phyloP scores from a whole-genome alignment of 805 yeast genomes.

The Candida sonorensis region DNA sequence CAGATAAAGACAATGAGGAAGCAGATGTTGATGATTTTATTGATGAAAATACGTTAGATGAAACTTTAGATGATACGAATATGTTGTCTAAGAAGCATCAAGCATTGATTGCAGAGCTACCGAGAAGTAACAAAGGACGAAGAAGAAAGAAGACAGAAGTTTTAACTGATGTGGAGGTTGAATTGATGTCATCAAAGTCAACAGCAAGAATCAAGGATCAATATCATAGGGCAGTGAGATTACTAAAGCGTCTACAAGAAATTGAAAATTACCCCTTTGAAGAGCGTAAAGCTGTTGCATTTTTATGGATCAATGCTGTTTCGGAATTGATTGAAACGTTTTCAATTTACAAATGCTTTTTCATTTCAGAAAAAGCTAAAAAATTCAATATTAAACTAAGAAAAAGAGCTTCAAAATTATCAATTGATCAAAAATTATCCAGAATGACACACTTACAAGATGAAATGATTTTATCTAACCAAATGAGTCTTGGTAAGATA shows the following conservation, averaged over 20 bases:
- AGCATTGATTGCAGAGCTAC: conserved; percentile 28
- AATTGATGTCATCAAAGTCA: conserved; percentile 25
- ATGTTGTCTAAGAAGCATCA: conserved; percentile 12
- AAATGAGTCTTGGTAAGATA: conserved; percentile 17
- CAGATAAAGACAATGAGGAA: conserved; percentile 24
- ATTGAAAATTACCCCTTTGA: conserved; percentile 20
- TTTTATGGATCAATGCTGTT: conserved; percentile 76
- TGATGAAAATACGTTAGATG: conserved; percentile 13
- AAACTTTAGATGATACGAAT: conserved; percentile 18
- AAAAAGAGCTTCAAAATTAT: conserved; percentile 53
- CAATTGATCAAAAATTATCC: conserved; percentile 66
- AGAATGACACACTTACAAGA: conserved; percentile 61
- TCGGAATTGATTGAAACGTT: conserved; percentile 80
- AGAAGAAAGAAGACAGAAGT: conserved; percentile 15
- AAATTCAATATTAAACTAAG: conserved; percentile 64
- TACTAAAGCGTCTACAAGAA: conserved; percentile 41
- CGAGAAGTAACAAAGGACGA: conserved; percentile 17
- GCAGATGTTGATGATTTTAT: conserved; percentile 11
- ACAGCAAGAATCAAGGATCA: conserved; percentile 36
- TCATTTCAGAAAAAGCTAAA: conserved; percentile 67
- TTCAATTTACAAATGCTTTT: conserved; percentile 68
- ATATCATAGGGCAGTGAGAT: conserved; percentile 41
- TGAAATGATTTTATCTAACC: conserved; percentile 35
- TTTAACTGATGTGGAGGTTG: conserved; percentile 21
- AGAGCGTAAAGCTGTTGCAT: conserved; percentile 47